These are phyloP conservation scores for Pinus albicaulis DNA, from an alignment of 75 land plant species.

Conservation along the genomic window DNA sequence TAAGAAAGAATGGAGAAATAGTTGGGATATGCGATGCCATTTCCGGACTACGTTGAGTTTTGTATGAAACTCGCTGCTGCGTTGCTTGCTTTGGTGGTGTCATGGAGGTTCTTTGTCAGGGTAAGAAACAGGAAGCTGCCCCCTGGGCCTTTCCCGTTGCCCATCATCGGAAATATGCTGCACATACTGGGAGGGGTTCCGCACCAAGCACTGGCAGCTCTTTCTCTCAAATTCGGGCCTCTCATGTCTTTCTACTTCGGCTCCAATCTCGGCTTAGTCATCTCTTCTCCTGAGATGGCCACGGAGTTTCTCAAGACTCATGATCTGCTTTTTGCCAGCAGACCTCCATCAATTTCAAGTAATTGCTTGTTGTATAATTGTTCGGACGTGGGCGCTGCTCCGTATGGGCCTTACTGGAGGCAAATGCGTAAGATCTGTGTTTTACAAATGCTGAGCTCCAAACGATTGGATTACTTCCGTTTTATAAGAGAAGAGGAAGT, in stretches of 20 bases:
- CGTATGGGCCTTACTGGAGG: constrained; percentile 77
- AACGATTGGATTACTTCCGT: constrained; percentile 4
- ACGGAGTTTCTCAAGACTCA: constrained; percentile 45
- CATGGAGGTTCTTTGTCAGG: constrained; percentile 17
- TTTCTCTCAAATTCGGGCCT: constrained; percentile 25
- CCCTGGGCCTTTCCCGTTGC: no score
- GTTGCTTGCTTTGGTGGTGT: no score
- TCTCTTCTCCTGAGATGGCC: constrained; percentile 42
- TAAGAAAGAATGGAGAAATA: no score
- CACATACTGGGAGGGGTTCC: no score
- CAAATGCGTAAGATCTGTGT: constrained; percentile 77
- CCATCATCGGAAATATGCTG: no score
- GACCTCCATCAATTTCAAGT: constrained; percentile 60
- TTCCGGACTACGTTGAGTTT: no score
- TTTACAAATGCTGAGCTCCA: constrained; percentile 67
- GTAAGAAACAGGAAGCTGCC: not conserved
- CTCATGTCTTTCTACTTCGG: constrained; percentile 43
- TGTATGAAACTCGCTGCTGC: no score
- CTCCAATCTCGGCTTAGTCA: constrained; percentile 27
- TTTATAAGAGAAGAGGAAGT: no score
- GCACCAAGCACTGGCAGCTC: no score
- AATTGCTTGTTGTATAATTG: constrained; percentile 49
- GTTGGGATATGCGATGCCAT: no score
- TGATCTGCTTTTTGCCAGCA: constrained; percentile 48
- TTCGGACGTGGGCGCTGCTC: constrained; percentile 61